These are phyloP conservation scores for Ustilago vetiveriae DNA, from an alignment of 1,284 basidiomycete genomes.

Conservation along the genomic window DNA sequence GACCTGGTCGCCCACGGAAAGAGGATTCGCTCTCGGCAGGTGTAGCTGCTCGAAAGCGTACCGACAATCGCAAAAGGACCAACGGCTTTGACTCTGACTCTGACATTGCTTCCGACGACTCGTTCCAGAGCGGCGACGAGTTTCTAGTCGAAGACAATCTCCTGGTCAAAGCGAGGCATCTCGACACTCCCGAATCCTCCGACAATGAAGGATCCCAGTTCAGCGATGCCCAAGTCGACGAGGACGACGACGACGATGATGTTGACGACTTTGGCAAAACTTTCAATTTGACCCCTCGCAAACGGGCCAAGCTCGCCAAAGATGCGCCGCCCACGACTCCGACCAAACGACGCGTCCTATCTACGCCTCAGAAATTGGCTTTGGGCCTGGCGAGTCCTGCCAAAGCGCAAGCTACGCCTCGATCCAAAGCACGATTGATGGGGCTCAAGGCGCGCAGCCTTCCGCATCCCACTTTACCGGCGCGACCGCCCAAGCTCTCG, in stretches of 20 bases:
- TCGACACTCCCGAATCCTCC: slow-evolving; percentile 40
- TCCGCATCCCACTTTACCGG: slow-evolving; percentile 48
- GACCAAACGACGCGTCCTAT: slow-evolving; percentile 34
- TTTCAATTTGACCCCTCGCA: slow-evolving; percentile 33
- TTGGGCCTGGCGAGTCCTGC: slow-evolving; percentile 36
- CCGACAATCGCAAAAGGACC: slow-evolving; percentile 21
- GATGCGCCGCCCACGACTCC: slow-evolving; percentile 40
- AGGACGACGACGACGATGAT: slow-evolving; percentile 29
- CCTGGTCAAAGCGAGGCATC: slow-evolving; percentile 39
- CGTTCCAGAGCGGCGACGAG: slow-evolving; percentile 46
- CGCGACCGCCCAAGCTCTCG: slow-evolving; percentile 51
- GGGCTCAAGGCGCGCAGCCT: slow-evolving; percentile 37
- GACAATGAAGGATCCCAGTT: slow-evolving; percentile 41
- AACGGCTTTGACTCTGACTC: slow-evolving; percentile 35
- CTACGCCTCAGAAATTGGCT: slow-evolving; percentile 27
- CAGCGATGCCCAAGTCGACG: slow-evolving; percentile 16
- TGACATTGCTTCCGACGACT: slow-evolving; percentile 43
- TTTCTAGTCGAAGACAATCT: slow-evolving; percentile 42
- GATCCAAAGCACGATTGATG: slow-evolving; percentile 43
- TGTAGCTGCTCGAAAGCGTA: slow-evolving; percentile 22
- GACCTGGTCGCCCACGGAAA: slow-evolving; percentile 38
- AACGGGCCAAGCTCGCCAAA: slow-evolving; percentile 25
- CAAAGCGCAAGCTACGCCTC: slow-evolving; percentile 40
- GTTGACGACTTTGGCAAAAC: slow-evolving; percentile 30
- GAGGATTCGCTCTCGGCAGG: slow-evolving; percentile 42